Evolutionary conservation across 192 early-diverging fungal genomes (phyloP).

Genomic region (Coemansia sp.): DNA sequence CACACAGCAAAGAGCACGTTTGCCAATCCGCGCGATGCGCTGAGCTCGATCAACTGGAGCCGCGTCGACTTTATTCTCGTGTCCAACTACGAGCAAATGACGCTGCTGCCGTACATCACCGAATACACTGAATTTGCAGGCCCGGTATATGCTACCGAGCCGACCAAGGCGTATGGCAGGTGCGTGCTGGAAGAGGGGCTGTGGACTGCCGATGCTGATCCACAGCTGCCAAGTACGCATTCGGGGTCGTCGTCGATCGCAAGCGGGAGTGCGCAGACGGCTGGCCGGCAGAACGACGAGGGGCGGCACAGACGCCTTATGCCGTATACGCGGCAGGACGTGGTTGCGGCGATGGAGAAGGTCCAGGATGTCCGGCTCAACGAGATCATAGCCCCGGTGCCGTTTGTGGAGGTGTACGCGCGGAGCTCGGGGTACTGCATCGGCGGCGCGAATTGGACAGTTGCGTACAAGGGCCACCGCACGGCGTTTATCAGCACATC

Average conservation of each 20-base stretch:
- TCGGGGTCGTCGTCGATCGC: conserved; percentile 2
- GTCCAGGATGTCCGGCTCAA: conserved; percentile 48
- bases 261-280: not conserved
- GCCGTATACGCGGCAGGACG: conserved; percentile 46
- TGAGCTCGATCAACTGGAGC: conserved; percentile 60
- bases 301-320: not conserved
- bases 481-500: conserved; percentile 51
- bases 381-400: conserved; percentile 49
- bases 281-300: not conserved
- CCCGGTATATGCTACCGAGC: conserved; percentile 76
- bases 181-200: conserved; percentile 45
- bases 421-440: conserved; percentile 74
- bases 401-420: conserved; percentile 55
- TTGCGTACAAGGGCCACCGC: conserved; percentile 59
- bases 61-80: conserved; percentile 75
- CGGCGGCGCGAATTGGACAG: conserved; percentile 71
- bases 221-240: not conserved
- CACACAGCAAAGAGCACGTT: not conserved
- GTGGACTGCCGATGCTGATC: not conserved
- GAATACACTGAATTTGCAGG: conserved; percentile 80
- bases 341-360: conserved; percentile 47
- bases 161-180: conserved; percentile 71
- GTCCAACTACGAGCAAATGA: conserved; percentile 70
- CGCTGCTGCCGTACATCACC: conserved; percentile 77
- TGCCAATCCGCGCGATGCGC: conserved; percentile 28